A percentile compares a stretch with the other conserved stretches of the same genome.
Evolutionary conservation across 2,329 filamentous ascomycete genomes (phyloP).

Genomic region (Scopulariopsis brevicaulis): DNA sequence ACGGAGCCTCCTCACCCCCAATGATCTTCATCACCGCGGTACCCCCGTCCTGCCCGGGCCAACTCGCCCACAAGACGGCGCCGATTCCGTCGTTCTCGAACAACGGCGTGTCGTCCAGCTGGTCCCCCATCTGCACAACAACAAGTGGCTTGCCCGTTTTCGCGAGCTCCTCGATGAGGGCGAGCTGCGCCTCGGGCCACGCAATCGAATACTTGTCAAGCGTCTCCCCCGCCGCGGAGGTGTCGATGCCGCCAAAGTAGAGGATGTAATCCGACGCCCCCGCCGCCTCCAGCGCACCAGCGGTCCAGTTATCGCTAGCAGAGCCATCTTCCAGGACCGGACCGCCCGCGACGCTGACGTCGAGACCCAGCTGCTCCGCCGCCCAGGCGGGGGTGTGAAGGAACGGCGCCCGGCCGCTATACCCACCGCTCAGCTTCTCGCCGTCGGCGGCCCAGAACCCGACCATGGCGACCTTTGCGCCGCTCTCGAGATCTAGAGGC

Average conservation of each 20-base stretch:
- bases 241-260: constrained; percentile 44
- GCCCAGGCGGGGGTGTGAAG: constrained; percentile 34
- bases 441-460: constrained; percentile 20
- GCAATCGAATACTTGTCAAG: constrained; percentile 36
- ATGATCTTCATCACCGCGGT: constrained; percentile 40
- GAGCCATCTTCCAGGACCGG: constrained; percentile 13
- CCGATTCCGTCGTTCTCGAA: constrained; percentile 32
- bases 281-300: constrained; percentile 22
- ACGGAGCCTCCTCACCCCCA: constrained; percentile 34
- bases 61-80: constrained; percentile 44
- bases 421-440: constrained; percentile 12
- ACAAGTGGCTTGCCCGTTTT: constrained; percentile 33
- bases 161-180: constrained; percentile 29
- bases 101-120: constrained; percentile 38
- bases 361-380: constrained; percentile 12
- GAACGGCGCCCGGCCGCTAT: constrained; percentile 34
- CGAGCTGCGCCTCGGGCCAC: constrained; percentile 40
- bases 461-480: constrained; percentile 14
- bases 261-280: constrained; percentile 36
- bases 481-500: constrained; percentile 21
- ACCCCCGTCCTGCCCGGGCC: constrained; percentile 49
- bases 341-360: constrained; percentile 9
- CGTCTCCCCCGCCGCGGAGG: constrained; percentile 36
- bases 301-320: constrained; percentile 17
- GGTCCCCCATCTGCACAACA: constrained; percentile 37